Conservation (phyloP, 108 stramenopile species). For the Skeletonema grethae region DNA sequence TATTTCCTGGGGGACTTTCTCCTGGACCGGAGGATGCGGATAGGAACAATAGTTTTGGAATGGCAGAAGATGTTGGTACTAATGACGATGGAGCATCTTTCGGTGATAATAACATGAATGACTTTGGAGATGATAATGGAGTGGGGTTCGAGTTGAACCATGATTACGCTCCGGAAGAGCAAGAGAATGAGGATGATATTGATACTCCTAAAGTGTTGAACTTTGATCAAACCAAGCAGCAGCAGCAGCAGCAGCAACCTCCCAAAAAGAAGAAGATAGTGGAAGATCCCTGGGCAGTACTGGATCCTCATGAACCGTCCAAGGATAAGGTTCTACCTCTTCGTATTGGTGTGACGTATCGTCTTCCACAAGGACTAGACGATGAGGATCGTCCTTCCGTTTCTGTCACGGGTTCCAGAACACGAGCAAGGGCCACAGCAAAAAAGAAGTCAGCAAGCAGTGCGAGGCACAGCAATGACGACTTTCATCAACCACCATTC, state of each 20-base stretch:
- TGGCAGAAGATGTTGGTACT: constrained; percentile 16
- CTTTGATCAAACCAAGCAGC: neutral
- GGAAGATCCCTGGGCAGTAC: constrained; percentile 78
- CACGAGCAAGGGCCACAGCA: constrained; percentile 17
- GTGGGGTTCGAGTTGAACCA: constrained; percentile 40
- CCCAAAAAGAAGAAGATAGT: constrained; percentile 22
- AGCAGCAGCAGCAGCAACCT: neutral
- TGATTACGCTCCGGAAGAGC: constrained; percentile 13
- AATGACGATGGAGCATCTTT: constrained; percentile 46
- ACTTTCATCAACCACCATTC: constrained; percentile 19
- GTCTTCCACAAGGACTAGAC: constrained; percentile 69
- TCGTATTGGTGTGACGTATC: constrained; percentile 72
- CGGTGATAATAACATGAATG: constrained; percentile 13
- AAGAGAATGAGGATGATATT: constrained; percentile 36
- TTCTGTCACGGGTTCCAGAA: constrained; percentile 77
- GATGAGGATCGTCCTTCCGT: constrained; percentile 64
- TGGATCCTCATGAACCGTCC: constrained; percentile 84
- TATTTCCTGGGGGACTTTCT: constrained; percentile 37
- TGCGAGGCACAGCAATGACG: neutral
- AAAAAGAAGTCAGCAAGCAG: neutral
- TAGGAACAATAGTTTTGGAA: constrained; percentile 6
- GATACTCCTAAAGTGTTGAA: constrained; percentile 9
- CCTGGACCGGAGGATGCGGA: constrained; percentile 10
- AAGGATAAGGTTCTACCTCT: constrained; percentile 57
- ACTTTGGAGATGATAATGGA: constrained; percentile 19